Base-by-base conservation (phyloP, 2,329 filamentous ascomycete species). In the Aspergillus texensis region DNA sequence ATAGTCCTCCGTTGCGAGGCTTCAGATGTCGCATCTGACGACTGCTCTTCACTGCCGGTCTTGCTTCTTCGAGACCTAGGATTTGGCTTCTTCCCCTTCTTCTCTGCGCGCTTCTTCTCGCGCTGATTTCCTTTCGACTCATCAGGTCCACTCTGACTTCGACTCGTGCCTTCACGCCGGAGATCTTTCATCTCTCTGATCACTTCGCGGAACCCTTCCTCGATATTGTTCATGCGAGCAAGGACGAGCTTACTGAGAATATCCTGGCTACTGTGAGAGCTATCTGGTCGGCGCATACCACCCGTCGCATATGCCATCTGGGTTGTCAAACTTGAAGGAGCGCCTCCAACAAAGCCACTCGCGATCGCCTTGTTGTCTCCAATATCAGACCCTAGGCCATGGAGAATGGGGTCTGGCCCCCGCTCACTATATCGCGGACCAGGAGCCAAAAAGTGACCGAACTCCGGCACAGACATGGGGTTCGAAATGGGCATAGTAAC, bases 141-240 rank as follows among this genome's bases (percentile, higher is more conserved):
- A 48, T 74, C 74, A 4, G 66, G 62, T 32, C 67, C 67, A 48
- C 70, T 75, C 30, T 71, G 70, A 30, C 73, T 75, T 19, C 71
- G 72, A 54, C 70, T 75, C 1, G 71, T 71, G 30, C 76, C 66
- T 76, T 77, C 77, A 82, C 86, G 75, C 86, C 79, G 66, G 26
- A 80, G 69, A 58, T 88, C 87, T 65, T 91, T 88, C 75, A 96
- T 89, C 76, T 95, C 92, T 66, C 87, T 88, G 62, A 93, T 86
- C n/a, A 96, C 89, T 64, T 97, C 92, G 2, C 91, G 86, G 76
- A 98, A 94, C 16, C 93, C 91, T 78, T 96, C 93, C 75, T 98
- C 94, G 2, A 98, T 84, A 9, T 91, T 94, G 76, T 95, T 95
- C 93, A 97, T 97, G 39, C 93, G 85, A 10, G 93, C 92, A 53